Evolutionary conservation across 2,329 filamentous ascomycete species (phyloP), one percentile per base, ranked within the genome.

Genomic region (Fusarium proliferatum): DNA sequence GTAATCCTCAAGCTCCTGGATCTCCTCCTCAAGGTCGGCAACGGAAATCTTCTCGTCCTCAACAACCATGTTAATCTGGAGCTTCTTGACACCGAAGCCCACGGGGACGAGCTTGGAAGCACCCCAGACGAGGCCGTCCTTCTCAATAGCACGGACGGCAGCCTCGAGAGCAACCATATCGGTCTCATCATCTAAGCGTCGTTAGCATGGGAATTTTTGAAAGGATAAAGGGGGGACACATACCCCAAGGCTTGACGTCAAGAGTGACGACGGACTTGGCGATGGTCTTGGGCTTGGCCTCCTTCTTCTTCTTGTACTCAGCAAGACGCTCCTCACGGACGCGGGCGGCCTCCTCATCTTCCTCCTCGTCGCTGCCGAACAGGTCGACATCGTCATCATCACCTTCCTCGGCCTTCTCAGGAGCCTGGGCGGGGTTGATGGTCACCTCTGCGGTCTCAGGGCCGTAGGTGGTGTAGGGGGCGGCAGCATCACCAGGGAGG

Each of bases 171-270:
- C 90, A 78, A 86, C 89, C 91, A 98, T 95, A 86, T 97, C 89
- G 79, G 96, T 98, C 92, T 97, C 95, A 80, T 98, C 95, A 86
- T 97, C 94, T 91, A 70, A 13, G 59, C 38, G 26, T 46, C 6
- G 71, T 81, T 77, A 81, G 76, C 58, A 76, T 75, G 52, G 48
- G 21, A 15, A 34, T 26, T 23, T 9, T 21, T n/a, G 2, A 17
- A 15, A 12, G 10, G 12, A 15, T 9, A 9, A 13, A 9, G 16
- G 30, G 34, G 17, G 15, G 7, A 39, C 60, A 88, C 93, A 79
- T 93, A 97, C 96, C 96, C 96, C 96, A 98, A 81, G 96, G 96
- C 91, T 99, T 99, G 78, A 99, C 93, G 81, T 98, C 96, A 78
- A 99, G 80, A 76, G 95, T 98, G 81, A 98, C 95, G 73, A 98